Base-by-base conservation (phyloP, 1,284 basidiomycete genomes). In the Athelia psychrophila region DNA sequence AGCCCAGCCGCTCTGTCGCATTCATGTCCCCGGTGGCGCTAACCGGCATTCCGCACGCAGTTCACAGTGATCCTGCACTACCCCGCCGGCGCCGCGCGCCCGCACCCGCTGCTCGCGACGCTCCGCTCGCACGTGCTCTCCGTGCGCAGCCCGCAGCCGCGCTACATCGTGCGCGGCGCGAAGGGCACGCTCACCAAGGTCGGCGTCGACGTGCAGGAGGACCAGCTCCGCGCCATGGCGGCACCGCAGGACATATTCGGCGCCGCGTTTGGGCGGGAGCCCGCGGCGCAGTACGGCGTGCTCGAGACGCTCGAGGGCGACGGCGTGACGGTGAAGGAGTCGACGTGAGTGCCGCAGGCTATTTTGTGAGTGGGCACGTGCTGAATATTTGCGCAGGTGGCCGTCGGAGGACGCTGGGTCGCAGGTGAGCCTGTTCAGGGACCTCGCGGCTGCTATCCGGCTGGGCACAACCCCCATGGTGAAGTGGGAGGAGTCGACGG, bases 131-230 rank as follows among this genome's bases (percentile, higher is more conserved):
- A 85, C 52, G 83, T 85, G 51, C 74, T 93, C 27, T 89, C 88
- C 9, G 82, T 82, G 13, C 75, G 81, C 36, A 69, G 77, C 2
- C 74, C 72, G 2, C 92, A 93, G 64, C 67, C 86, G 20, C 83
- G 91, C 22, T 95, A 83, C 67, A 65, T 81, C 47, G 80, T 86
- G 51, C 79, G 83, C 44, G 88, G 91, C 18, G 83, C 81, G 20
- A 77, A 78, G 56, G 93, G 88, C 27, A 80, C 82, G 2, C 94
- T 80, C 66, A 71, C 78, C 55, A 95, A 95, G 68, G 81, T 77
- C 61, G 91, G 90, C 2, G 67, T 92, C 38, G 91, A 94, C 65
- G 72, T 83, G 2, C 91, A 94, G 64, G 92, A 93, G 68, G 83
- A 83, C 54, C 80, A 84, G 53, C 74, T 87, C 42, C 83, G 79